Evolutionary conservation across 306 rosid species (phyloP).

Genomic region (Acacia confusa): DNA sequence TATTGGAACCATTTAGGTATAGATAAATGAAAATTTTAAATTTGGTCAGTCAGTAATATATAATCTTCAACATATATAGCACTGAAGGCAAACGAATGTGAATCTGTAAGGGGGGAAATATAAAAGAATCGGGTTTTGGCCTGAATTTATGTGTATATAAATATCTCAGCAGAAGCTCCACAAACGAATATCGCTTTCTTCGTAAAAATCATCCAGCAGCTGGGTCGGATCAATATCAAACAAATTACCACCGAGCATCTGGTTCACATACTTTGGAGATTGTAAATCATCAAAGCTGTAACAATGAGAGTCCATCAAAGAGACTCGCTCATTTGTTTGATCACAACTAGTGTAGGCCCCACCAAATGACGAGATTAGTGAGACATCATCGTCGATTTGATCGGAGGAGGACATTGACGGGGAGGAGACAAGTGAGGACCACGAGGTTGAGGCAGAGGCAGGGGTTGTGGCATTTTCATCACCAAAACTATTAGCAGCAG

Average conservation of each 20-base stretch:
- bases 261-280: slow-evolving; percentile 62
- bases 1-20: slow-evolving; percentile 7
- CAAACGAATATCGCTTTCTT: slow-evolving; percentile 73
- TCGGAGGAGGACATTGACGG: slow-evolving; percentile 47
- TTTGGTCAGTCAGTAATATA: slow-evolving; percentile 56
- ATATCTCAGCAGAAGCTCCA: slow-evolving; percentile 87
- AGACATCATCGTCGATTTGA: slow-evolving; percentile 57
- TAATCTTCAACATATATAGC: slow-evolving; percentile 24
- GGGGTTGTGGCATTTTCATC: slow-evolving; percentile 30
- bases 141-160: background rate
- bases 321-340: slow-evolving; percentile 41
- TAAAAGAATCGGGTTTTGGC: slow-evolving; percentile 1
- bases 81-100: slow-evolving; percentile 47
- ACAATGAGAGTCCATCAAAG: slow-evolving; percentile 66
- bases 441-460: slow-evolving; percentile 43
- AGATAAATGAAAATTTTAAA: slow-evolving; percentile 24
- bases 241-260: slow-evolving; percentile 60
- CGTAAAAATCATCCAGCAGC: slow-evolving; percentile 58
- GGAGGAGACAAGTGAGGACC: slow-evolving; percentile 59
- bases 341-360: slow-evolving; percentile 18
- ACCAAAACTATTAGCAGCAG: slow-evolving; percentile 55
- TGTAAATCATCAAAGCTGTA: slow-evolving; percentile 53
- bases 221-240: slow-evolving; percentile 71
- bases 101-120: slow-evolving; percentile 29
- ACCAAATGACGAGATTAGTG: slow-evolving; percentile 46